Conservation (phyloP, 179 eudicot species). For the Spergularia azorica region DNA sequence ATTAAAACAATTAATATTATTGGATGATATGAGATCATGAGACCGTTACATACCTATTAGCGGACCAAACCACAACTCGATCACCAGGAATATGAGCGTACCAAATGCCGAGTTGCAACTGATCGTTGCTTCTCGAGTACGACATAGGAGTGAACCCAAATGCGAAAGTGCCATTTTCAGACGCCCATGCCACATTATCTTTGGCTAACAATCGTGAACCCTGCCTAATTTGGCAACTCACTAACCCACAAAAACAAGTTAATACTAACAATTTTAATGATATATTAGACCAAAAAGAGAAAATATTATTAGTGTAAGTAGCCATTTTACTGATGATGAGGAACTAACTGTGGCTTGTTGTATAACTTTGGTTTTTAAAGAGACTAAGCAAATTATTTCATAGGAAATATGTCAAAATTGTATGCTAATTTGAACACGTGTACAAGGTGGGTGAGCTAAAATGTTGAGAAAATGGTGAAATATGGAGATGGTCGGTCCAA, state of each 20-base stretch:
- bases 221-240: conserved; percentile 23
- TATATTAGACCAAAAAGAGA: no score
- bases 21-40: no score
- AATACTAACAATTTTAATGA: background rate
- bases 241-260: conserved; percentile 18
- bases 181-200: conserved; percentile 60
- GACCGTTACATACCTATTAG: conserved; percentile 56
- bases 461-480: conserved; percentile 44
- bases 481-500: conserved; percentile 39
- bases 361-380: conserved; percentile 19
- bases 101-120: conserved; percentile 72
- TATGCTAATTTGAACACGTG: conserved; percentile 42
- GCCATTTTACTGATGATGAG: conserved; percentile 19
- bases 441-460: conserved; percentile 70
- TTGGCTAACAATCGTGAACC: conserved; percentile 67
- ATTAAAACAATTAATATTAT: no score
- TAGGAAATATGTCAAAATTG: background rate
- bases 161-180: conserved; percentile 82
- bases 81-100: conserved; percentile 74
- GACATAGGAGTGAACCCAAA: conserved; percentile 57
- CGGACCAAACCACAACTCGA: conserved; percentile 72
- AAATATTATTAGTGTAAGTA: background rate
- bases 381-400: background rate
- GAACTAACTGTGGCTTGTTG: no score
- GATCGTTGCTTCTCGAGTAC: conserved; percentile 33